Evolutionary conservation across 352 stramenopile genomes (phyloP).

Genomic region (Globisporangium lucens): DNA sequence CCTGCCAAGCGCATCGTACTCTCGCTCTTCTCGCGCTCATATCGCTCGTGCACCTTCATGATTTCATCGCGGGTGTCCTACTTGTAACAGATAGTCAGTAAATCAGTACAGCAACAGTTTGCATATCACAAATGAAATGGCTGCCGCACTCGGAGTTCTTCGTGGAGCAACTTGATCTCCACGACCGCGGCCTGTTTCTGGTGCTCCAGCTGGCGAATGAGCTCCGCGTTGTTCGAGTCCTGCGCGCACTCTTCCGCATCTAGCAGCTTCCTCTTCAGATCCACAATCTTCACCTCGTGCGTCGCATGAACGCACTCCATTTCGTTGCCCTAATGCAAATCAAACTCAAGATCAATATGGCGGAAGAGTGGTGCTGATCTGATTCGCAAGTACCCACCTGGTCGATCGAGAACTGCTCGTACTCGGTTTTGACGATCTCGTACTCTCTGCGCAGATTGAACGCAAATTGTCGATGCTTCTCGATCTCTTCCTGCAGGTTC

Average conservation of each 20-base stretch:
- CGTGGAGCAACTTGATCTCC: slow-evolving; percentile 60
- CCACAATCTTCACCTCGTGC: slow-evolving; percentile 52
- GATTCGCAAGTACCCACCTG: slow-evolving; percentile 30
- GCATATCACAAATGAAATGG: neutral
- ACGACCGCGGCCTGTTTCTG: slow-evolving; percentile 44
- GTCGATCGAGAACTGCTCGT: slow-evolving; percentile 78
- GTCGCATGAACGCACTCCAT: slow-evolving; percentile 72
- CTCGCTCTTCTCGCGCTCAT: slow-evolving; percentile 37
- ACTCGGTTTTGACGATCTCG: slow-evolving; percentile 82
- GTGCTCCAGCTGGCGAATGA: slow-evolving; percentile 51
- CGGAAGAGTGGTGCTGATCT: neutral
- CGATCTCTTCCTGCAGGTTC: slow-evolving; percentile 61
- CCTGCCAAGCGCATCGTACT: slow-evolving; percentile 49
- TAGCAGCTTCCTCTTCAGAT: slow-evolving; percentile 54
- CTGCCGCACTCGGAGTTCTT: slow-evolving; percentile 51
- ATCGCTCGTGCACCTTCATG: slow-evolving; percentile 28
- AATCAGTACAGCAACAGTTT: neutral
- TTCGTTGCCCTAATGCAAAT: slow-evolving; percentile 43
- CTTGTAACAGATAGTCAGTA: neutral
- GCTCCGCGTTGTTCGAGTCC: slow-evolving; percentile 36
- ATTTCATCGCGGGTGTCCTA: slow-evolving; percentile 58
- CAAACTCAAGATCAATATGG: neutral
- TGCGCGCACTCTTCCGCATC: slow-evolving; percentile 37
- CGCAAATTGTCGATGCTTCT: slow-evolving; percentile 62
- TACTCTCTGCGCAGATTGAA: slow-evolving; percentile 71